Percentiles rank a stretch among this genome's conserved stretches.
Conservation (phyloP, 306 rosid species). For the Trifolium subterraneum region DNA sequence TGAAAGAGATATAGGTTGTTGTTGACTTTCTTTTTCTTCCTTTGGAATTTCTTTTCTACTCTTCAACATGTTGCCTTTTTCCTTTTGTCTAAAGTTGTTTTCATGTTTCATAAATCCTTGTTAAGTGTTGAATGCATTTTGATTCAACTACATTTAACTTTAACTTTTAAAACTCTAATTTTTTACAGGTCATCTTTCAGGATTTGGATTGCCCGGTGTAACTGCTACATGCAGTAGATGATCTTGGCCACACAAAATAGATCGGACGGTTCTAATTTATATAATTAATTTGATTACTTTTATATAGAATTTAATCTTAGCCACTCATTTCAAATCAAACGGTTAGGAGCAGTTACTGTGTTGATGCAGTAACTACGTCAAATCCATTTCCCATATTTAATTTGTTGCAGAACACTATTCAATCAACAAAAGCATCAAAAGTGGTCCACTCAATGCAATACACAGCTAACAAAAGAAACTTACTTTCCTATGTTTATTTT, state of each 20-base stretch:
- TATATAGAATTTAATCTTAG: no score
- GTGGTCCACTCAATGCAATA: conserved; percentile 31
- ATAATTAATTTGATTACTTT: no score
- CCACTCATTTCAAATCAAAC: no score
- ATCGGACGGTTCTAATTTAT: no score
- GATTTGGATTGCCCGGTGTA: no score
- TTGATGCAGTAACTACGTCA: no score
- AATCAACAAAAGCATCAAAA: conserved; percentile 26
- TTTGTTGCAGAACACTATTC: conserved; percentile 26
- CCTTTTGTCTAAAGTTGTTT: conserved; percentile 13
- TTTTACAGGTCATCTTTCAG: not conserved
- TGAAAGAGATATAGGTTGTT: conserved; percentile 21
- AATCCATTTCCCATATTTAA: no score
- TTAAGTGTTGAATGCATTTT: conserved; percentile 12
- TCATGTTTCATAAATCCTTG: conserved; percentile 28
- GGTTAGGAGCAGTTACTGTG: no score
- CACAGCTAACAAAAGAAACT: not conserved
- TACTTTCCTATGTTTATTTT: conserved; percentile 1
- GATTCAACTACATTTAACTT: conserved; percentile 19
- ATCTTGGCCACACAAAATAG: no score
- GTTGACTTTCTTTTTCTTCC: conserved; percentile 4
- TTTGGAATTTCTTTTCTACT: conserved; percentile 18
- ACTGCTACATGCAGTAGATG: no score
- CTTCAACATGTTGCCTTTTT: conserved; percentile 14
- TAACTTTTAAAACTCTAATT: not conserved